Evolutionary conservation across 768 basidiomycete species (phyloP), one percentile per base, ranked within the genome.

Genomic region (Cantharellus cinnabarinus): DNA sequence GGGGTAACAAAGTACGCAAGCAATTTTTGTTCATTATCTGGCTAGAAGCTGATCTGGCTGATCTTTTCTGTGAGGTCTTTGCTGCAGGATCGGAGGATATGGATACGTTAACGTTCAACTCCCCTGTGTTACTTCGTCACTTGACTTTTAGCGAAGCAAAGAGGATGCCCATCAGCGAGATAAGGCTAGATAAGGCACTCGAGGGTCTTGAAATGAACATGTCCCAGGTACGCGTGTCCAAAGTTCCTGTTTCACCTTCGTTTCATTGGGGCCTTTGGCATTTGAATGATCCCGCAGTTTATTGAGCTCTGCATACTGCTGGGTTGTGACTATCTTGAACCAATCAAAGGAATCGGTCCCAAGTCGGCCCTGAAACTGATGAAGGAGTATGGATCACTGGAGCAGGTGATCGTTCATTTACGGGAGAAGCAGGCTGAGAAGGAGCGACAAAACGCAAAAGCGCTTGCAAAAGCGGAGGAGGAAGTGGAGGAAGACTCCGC

Each of bases 41-140:
- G 44, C 10, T 20, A 29, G 20, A 29, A 29, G 20, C 20, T 29
- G 20, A 29, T 0, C 20, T 40, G n/a, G 4, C 5, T 51, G 20
- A 29, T 29, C 20, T 38, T 29, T 29, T 29, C 20, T 29, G 20
- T 37, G 54, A 90, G 88, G 89, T 98, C 37, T 98, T 89, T 68
- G 95, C 89, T 1, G 93, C 95, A 4, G 95, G 95, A 10, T 95
- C 93, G 0, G 95, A 98, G 71, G 95, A 99, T 70, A 99, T 99
- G 95, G 95, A 99, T 66, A 99, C 95, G 4, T 79, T 99, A 29
- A 99, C 95, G 0, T 99, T 99, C 74, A 78, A 80, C 64, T 74
- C 94, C 0, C 94, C 95, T 1, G 82, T 94, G 50, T 76, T 99
- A 4, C 84, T 86, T 64, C 88, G 95, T 38, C 95, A 97, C 70